phyloP scores from a whole-genome alignment of 176 grass and related monocot genomes.

The bread wheat (Triticum aestivum) region IWGSC_CS_RefSeq_v2.1 NC_057802.1:433455618-433456117 shows the following conservation, averaged over 20 bases:
- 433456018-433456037: conserved; percentile 51
- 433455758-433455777: conserved; percentile 45
- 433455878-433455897: not conserved
- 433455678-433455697: not conserved
- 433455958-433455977: conserved; percentile 54
- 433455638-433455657: not conserved
- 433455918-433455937: not conserved
- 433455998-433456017: conserved; percentile 26
- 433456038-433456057: conserved; percentile 54
- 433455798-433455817: conserved; percentile 49
- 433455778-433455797: conserved; percentile 36
- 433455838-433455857: conserved; percentile 54
- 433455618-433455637: conserved; percentile 8
- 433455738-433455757: conserved; percentile 60
- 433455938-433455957: conserved; percentile 59
- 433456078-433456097: conserved; percentile 39
- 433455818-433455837: conserved; percentile 29
- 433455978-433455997: conserved; percentile 59
- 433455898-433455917: not conserved
- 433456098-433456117: conserved; percentile 50
- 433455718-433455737: conserved; percentile 35
- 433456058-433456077: conserved; percentile 46
- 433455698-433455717: not conserved
- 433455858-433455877: conserved; percentile 26
- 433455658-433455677: not conserved